These are phyloP conservation scores for Pseudotsuga menziesii DNA, from an alignment of 75 land plant genomes.

Conservation along the genomic window DNA sequence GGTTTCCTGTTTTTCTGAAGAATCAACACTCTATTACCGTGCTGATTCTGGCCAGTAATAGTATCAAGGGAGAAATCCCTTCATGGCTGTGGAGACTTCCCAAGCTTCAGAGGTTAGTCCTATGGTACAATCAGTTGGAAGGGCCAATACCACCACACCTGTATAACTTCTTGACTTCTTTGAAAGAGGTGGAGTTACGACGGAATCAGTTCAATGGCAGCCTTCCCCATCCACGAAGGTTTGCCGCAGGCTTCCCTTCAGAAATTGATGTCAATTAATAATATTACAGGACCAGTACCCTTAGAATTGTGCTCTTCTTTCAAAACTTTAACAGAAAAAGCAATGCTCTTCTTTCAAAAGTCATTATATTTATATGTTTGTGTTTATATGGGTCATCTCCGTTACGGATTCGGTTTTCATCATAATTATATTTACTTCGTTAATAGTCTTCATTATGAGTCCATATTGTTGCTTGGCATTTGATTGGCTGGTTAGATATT, in stretches of 20 bases:
- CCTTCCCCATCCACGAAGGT: neutral
- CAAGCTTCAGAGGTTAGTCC: neutral
- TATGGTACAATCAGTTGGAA: neutral
- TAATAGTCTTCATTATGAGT: no score
- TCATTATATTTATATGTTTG: no score
- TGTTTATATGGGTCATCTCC: no score
- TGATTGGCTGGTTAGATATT: no score
- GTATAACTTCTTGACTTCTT: neutral
- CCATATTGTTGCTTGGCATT: no score
- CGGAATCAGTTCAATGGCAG: neutral
- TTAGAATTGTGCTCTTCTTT: neutral
- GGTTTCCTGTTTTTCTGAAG: neutral
- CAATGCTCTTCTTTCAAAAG: no score
- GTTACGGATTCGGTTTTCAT: no score
- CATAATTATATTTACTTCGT: no score
- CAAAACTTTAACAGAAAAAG: no score
- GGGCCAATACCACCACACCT: neutral
- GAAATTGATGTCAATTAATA: neutral
- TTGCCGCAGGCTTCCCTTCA: neutral
- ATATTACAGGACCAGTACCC: neutral
- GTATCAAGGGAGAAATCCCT: neutral
- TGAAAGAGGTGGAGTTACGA: neutral
- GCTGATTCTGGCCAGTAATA: neutral
- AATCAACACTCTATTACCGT: neutral
- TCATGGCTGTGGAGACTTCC: constrained; percentile 1